Conservation (phyloP, 306 rosid genomes). For the Parietaria judaica region DNA sequence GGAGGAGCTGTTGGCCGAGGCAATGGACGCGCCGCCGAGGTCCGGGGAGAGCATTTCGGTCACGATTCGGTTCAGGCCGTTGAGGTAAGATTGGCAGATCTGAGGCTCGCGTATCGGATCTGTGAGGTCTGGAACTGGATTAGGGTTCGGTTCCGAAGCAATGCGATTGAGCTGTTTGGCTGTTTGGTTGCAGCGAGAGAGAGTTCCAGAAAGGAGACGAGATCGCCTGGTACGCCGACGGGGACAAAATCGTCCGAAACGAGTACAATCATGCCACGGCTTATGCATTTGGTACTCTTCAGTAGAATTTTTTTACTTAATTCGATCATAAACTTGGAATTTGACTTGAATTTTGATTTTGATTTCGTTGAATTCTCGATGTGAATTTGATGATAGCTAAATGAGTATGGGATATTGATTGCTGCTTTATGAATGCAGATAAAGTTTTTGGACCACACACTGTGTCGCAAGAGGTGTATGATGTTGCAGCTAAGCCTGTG, state of each 20-base stretch:
- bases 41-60: constrained; percentile 90
- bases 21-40: constrained; percentile 43
- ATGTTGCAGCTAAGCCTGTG: constrained; percentile 93
- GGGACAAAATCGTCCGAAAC: constrained; percentile 85
- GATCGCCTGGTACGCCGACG: constrained; percentile 94
- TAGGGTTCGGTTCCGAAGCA: constrained; percentile 19
- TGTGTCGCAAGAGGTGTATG: constrained; percentile 76
- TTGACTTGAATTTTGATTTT: constrained; percentile 8
- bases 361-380: constrained; percentile 13
- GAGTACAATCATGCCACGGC: constrained; percentile 85
- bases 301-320: not conserved
- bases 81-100: constrained; percentile 89
- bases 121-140: constrained; percentile 15
- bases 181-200: constrained; percentile 73
- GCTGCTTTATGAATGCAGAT: constrained; percentile 53
- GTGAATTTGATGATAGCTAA: constrained; percentile 8
- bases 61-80: constrained; percentile 94
- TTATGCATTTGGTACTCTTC: constrained; percentile 77
- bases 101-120: constrained; percentile 53
- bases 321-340: not conserved
- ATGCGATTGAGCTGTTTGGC: constrained; percentile 27
- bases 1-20: constrained; percentile 62
- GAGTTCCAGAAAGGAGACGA: constrained; percentile 94
- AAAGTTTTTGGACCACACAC: constrained; percentile 90
- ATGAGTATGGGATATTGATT: constrained; percentile 18